Conservation (phyloP, 441 rosid genomes). For the Gossypium armourianum region DNA sequence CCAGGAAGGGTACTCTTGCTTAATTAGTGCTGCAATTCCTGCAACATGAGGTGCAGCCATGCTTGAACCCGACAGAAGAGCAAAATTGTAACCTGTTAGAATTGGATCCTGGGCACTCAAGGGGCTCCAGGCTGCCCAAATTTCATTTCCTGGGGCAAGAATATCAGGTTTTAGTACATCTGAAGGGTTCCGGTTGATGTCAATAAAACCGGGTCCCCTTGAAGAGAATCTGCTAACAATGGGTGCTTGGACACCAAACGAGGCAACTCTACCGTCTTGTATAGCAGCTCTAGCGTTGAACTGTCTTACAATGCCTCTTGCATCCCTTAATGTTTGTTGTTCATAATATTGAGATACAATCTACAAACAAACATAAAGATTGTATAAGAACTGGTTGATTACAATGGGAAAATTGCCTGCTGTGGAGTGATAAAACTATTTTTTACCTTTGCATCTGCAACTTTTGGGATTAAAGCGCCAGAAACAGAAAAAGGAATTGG, state of each 20-base stretch:
- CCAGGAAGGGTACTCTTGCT: constrained; percentile 65
- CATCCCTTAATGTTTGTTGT: constrained; percentile 36
- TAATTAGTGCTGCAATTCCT: constrained; percentile 66
- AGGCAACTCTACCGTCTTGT: constrained; percentile 53
- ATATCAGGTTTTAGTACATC: constrained; percentile 58
- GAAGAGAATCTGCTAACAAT: constrained; percentile 50
- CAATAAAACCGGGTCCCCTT: constrained; percentile 48
- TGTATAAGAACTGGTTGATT: background rate
- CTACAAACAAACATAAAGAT: constrained; percentile 24
- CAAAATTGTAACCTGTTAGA: constrained; percentile 56
- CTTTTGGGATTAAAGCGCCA: constrained; percentile 43
- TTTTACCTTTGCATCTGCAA: constrained; percentile 52
- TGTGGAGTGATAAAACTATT: background rate
- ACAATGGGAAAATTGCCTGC: background rate
- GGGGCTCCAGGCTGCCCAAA: constrained; percentile 74
- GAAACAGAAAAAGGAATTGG: constrained; percentile 33
- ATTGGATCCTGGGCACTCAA: constrained; percentile 47
- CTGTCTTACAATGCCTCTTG: constrained; percentile 27
- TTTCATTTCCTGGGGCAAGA: constrained; percentile 59
- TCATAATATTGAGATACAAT: constrained; percentile 48
- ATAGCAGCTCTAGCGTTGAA: constrained; percentile 46
- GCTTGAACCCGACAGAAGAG: constrained; percentile 78
- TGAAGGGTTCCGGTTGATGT: constrained; percentile 24
- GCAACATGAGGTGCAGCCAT: constrained; percentile 81
- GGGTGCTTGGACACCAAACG: constrained; percentile 44